Evolutionary conservation across 1,284 basidiomycete genomes (phyloP).

Genomic region (Malassezia sympodialis): DNA sequence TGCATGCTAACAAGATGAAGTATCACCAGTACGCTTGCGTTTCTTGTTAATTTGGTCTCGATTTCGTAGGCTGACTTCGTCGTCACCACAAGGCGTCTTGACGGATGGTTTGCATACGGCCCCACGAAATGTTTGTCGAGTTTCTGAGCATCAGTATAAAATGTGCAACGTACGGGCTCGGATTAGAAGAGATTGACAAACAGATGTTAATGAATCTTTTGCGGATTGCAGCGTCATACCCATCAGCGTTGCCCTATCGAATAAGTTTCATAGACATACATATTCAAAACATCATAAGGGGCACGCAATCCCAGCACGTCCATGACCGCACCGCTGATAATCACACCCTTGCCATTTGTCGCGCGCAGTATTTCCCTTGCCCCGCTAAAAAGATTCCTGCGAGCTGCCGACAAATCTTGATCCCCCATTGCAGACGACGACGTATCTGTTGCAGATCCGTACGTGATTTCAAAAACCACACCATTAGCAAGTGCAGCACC

Average conservation of each 20-base stretch:
- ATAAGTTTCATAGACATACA: slow-evolving; percentile 16
- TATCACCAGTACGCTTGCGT: background rate
- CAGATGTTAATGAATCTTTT: slow-evolving; percentile 28
- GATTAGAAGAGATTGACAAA: slow-evolving; percentile 26
- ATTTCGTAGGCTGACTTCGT: background rate
- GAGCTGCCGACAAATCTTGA: slow-evolving; percentile 18
- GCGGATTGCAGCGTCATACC: slow-evolving; percentile 32
- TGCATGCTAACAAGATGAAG: background rate
- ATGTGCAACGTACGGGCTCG: slow-evolving; percentile 24
- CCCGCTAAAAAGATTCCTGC: slow-evolving; percentile 37
- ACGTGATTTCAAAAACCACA: slow-evolving; percentile 68
- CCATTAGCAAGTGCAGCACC: slow-evolving; percentile 72
- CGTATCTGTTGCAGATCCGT: slow-evolving; percentile 45
- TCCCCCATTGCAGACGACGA: background rate
- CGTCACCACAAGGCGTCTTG: background rate
- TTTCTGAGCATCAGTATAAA: background rate
- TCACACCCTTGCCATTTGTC: slow-evolving; percentile 43
- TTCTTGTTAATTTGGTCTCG: background rate
- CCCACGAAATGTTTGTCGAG: slow-evolving; percentile 16
- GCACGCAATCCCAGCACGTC: slow-evolving; percentile 31
- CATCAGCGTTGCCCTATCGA: slow-evolving; percentile 25
- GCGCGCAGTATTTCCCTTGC: slow-evolving; percentile 37
- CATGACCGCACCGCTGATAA: slow-evolving; percentile 31
- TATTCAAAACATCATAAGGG: slow-evolving; percentile 42
- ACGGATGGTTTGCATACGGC: slow-evolving; percentile 4